Percentiles rank a stretch among this genome's conserved stretches.
Conservation (phyloP, 2,329 filamentous ascomycete species). For the Diaporthe sp. region DNA sequence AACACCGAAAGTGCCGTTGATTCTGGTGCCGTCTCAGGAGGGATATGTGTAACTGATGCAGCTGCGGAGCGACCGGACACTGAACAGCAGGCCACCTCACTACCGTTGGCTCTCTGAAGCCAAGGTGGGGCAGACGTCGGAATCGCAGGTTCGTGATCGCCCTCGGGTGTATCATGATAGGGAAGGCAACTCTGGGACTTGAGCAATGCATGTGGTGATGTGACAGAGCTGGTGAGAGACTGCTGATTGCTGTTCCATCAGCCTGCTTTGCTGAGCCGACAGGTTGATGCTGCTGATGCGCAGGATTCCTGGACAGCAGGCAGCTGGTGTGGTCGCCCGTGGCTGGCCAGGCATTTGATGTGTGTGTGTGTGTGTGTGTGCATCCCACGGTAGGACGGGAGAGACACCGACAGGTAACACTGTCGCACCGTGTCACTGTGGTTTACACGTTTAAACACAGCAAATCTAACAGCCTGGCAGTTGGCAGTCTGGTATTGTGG, state of each 20-base stretch:
- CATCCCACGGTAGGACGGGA: conserved; percentile 1
- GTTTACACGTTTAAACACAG: background rate
- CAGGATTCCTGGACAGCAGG: background rate
- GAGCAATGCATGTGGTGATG: conserved; percentile 15
- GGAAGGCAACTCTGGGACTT: background rate
- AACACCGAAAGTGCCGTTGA: conserved; percentile 36
- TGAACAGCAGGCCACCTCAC: conserved; percentile 24
- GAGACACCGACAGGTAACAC: background rate
- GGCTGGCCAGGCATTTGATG: background rate
- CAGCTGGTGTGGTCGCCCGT: conserved; percentile 8
- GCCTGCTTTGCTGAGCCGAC: conserved; percentile 9
- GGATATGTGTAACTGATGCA: conserved; percentile 24
- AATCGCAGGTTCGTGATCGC: conserved; percentile 30
- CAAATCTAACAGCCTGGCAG: background rate
- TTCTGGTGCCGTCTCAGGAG: conserved; percentile 20
- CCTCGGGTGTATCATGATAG: conserved; percentile 30
- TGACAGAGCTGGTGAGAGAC: conserved; percentile 19
- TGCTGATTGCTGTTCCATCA: conserved; percentile 13
- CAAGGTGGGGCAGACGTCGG: conserved; percentile 17
- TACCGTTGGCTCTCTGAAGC: conserved; percentile 17
- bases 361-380: background rate
- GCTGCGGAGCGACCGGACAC: conserved; percentile 36
- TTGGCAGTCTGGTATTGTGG: conserved; percentile 1
- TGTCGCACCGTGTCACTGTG: background rate
- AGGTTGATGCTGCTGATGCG: background rate